Evolutionary conservation across 768 basidiomycete species (phyloP), one percentile per base, ranked within the genome.

Genomic region (Dentipellis sp.): DNA sequence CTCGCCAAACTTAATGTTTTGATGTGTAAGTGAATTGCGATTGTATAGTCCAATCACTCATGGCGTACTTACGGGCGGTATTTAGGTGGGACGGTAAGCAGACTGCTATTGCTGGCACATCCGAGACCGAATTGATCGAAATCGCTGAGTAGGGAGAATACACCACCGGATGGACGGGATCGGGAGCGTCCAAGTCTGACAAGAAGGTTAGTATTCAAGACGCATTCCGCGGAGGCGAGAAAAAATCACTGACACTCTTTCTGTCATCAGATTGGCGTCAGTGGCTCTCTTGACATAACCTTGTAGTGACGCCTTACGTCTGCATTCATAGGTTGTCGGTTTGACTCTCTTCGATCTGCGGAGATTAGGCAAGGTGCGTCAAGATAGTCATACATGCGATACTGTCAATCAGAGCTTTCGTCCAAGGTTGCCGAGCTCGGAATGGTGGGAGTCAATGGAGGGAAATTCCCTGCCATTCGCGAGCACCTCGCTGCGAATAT

Each of bases 121-220:
- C 56, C 37, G 35, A 29, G 14, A 52, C 9, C 14, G 39, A n/a
- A 29, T 10, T 38, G 35, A 14, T 53, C 34, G 14, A 34, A 50
- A 11, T 21, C 14, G 22, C 48, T 42, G 38, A 22, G 3, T 53
- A 81, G 83, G 89, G 90, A 45, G 91, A 94, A 74, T 95, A 95
- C 68, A 95, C 93, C 59, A 95, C 93, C 52, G 93, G 94, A 67
- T 95, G 90, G 89, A 92, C 90, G 10, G 84, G 83, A 11, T 82
- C 87, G 38, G 93, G 93, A n/a, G 91, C 89, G 45, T 94, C 92
- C 14, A 91, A 85, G 66, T 94, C 92, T 5, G 94, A 95, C 73
- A 95, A 95, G 74, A 97, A 93, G 79, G 91, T 88, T 56, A 54
- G 74, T 19, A 16, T 47, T n/a, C 29, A 40, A n/a, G 50, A 29